phyloP scores from a whole-genome alignment of 345 rosid genomes.

The Brassica rapa region DNA sequence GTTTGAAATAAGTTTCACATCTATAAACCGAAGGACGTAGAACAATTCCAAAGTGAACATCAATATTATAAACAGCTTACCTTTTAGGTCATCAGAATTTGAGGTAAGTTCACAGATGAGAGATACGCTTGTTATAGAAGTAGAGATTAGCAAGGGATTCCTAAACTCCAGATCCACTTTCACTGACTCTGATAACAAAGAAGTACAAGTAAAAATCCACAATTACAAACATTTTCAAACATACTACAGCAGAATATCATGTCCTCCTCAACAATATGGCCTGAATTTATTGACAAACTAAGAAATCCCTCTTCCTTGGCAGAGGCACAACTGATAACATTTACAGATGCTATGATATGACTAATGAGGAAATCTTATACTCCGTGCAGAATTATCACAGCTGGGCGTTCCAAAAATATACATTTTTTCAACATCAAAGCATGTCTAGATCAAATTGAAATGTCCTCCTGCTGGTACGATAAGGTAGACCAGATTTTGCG shows the following conservation, averaged over 20 bases:
- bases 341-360: conserved; percentile 24
- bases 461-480: conserved; percentile 11
- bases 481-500: conserved; percentile 22
- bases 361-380: conserved; percentile 15
- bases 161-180: conserved; percentile 70
- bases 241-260: conserved; percentile 25
- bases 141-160: conserved; percentile 79
- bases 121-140: conserved; percentile 68
- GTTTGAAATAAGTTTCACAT: conserved; percentile 24
- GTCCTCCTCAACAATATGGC: conserved; percentile 6
- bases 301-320: conserved; percentile 13
- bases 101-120: conserved; percentile 74
- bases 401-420: background rate
- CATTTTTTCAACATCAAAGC: conserved; percentile 5
- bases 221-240: background rate
- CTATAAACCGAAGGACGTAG: conserved; percentile 16
- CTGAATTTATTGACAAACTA: conserved; percentile 24
- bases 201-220: conserved; percentile 26
- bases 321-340: conserved; percentile 15
- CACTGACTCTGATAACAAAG: conserved; percentile 67
- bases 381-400: conserved; percentile 9
- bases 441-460: conserved; percentile 13
- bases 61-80: conserved; percentile 46
- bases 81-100: conserved; percentile 61
- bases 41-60: conserved; percentile 10